Conservation (phyloP, 139 green algal species). For the Mesostigma viride region DNA sequence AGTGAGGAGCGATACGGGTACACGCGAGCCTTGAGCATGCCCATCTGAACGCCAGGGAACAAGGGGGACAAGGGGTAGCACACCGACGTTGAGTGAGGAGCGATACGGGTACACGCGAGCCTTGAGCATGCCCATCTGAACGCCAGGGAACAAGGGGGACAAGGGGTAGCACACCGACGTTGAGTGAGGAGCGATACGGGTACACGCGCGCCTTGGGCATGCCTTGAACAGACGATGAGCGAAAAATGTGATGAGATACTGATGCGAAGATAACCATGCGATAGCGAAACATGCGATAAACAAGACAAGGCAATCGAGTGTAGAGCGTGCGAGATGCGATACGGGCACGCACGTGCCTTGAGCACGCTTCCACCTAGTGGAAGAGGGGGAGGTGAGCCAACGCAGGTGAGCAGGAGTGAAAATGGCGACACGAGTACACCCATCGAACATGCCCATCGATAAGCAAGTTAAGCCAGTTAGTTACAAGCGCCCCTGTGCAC, state of each 20-base stretch:
- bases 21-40: slow-evolving; percentile 86
- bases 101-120: slow-evolving; percentile 83
- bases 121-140: slow-evolving; percentile 91
- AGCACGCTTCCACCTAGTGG: no score
- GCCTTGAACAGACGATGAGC: slow-evolving; percentile 30
- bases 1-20: slow-evolving; percentile 92
- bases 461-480: no score
- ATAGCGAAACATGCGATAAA: no score
- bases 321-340: no score
- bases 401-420: no score
- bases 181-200: slow-evolving; percentile 91
- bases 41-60: slow-evolving; percentile 53
- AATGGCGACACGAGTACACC: no score
- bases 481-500: no score
- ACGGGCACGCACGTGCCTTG: no score
- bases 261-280: no score
- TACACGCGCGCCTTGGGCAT: slow-evolving; percentile 90
- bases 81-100: slow-evolving; percentile 95
- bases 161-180: slow-evolving; percentile 57
- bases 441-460: no score
- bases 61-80: not conserved
- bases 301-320: no score
- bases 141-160: not conserved
- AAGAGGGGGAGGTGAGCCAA: no score
- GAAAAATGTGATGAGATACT: not conserved